These are phyloP conservation scores for Taphrina wiesneri DNA, from an alignment of 1,139 yeast species.

Conservation along the genomic window DNA sequence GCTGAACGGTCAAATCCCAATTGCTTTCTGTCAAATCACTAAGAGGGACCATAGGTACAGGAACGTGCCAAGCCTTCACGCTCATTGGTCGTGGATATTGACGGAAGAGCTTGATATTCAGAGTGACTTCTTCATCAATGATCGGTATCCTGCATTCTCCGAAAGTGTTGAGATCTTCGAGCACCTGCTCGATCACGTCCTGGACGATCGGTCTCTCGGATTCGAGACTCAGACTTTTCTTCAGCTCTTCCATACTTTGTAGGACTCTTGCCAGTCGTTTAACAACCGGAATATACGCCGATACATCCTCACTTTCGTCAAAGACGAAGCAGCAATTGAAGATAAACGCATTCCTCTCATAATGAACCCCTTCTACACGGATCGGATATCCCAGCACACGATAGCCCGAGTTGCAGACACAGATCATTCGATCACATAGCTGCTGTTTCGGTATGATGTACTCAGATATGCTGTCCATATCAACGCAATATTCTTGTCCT, in stretches of 20 bases:
- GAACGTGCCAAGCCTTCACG: constrained; percentile 74
- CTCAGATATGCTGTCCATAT: constrained; percentile 83
- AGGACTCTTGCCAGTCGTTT: constrained; percentile 85
- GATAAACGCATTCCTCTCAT: constrained; percentile 86
- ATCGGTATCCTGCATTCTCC: constrained; percentile 94
- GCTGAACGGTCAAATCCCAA: constrained; percentile 97
- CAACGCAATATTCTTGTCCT: constrained; percentile 55
- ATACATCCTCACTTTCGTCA: constrained; percentile 74
- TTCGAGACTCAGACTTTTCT: constrained; percentile 62
- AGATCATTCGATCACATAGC: constrained; percentile 75
- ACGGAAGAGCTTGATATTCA: constrained; percentile 90
- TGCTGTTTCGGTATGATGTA: constrained; percentile 92
- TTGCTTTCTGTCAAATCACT: constrained; percentile 74
- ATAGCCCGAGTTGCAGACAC: constrained; percentile 69
- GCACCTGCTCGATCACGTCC: constrained; percentile 81
- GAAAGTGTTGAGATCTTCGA: constrained; percentile 88
- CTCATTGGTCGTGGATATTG: constrained; percentile 80
- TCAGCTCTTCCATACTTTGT: constrained; percentile 85
- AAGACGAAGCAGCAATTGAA: constrained; percentile 93
- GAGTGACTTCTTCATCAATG: constrained; percentile 75
- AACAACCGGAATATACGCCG: constrained; percentile 84
- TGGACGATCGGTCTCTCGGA: constrained; percentile 50
- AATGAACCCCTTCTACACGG: constrained; percentile 67
- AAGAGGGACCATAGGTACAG: constrained; percentile 67
- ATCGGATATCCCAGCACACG: constrained; percentile 91